A percentile compares a stretch with the other conserved stretches of the same genome.
These are phyloP conservation scores for Dictyostelium purpureum DNA, from an alignment of 78 protist species.

Conservation along the genomic window DNA sequence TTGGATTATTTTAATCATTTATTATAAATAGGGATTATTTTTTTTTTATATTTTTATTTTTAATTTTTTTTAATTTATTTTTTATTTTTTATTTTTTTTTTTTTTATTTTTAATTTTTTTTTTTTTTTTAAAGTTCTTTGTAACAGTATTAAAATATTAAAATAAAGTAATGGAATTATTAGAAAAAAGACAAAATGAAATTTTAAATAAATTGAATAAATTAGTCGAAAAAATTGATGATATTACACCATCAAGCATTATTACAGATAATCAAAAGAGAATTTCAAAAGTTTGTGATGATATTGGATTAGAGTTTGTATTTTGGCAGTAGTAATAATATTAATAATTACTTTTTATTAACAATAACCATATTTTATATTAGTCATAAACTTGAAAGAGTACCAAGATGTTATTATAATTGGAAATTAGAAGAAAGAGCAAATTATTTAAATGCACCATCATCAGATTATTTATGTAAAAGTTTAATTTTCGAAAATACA, in stretches of 20 bases:
- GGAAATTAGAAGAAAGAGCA: conserved; percentile 51
- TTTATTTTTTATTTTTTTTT: background rate
- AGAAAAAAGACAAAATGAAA: conserved; percentile 18
- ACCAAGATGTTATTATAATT: conserved; percentile 44
- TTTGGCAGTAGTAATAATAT: too few relatives aligned
- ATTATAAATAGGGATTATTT: too few relatives aligned
- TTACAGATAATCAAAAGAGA: conserved; percentile 22
- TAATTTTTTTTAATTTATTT: background rate
- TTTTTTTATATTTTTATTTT: background rate
- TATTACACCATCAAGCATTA: background rate
- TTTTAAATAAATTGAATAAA: background rate
- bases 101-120: background rate
- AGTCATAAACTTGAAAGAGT: conserved; percentile 43
- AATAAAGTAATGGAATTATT: background rate
- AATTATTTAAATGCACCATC: conserved; percentile 48
- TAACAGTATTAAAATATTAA: too few relatives aligned
- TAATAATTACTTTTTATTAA: background rate
- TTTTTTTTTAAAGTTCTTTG: too few relatives aligned
- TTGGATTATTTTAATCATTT: too few relatives aligned
- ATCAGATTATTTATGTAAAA: conserved; percentile 54
- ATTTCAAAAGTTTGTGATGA: background rate
- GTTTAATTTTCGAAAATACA: conserved; percentile 60
- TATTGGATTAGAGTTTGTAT: conserved; percentile 21
- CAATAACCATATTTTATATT: background rate
- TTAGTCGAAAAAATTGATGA: background rate